phyloP scores from a whole-genome alignment of 2,329 filamentous ascomycete species.

The Pezicula rhizophila region DNA sequence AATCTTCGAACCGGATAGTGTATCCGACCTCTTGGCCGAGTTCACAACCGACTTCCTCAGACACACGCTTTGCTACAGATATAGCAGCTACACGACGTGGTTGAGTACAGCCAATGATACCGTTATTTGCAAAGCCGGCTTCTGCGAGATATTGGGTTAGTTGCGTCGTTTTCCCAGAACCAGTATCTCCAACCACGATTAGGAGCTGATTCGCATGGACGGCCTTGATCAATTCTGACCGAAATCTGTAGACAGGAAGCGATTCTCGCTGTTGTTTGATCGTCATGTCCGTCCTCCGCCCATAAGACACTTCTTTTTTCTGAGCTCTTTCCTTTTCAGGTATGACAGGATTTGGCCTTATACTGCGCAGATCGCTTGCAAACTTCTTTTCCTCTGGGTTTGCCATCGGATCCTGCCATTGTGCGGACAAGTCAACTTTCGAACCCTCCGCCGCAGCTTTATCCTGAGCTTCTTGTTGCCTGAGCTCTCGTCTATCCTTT shows the following conservation, averaged over 20 bases:
- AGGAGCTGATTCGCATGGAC: constrained; percentile 83
- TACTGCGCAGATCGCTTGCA: constrained; percentile 74
- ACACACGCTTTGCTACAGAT: constrained; percentile 94
- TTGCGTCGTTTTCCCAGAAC: constrained; percentile 95
- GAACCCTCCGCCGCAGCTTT: constrained; percentile 65
- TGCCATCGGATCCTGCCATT: constrained; percentile 98
- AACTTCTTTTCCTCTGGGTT: constrained; percentile 80
- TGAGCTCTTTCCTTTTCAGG: constrained; percentile 92
- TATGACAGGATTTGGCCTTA: constrained; percentile 58
- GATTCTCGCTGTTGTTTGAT: constrained; percentile 94
- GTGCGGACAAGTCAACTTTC: constrained; percentile 76
- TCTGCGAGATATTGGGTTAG: constrained; percentile 93
- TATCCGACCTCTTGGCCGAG: constrained; percentile 93
- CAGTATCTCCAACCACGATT: constrained; percentile 95
- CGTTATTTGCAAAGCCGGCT: constrained; percentile 78
- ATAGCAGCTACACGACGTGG: constrained; percentile 95
- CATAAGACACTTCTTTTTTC: constrained; percentile 72
- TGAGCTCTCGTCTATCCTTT: constrained; percentile 82
- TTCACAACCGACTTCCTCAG: constrained; percentile 88
- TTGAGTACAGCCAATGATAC: constrained; percentile 93
- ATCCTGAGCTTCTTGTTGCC: constrained; percentile 82
- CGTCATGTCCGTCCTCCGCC: constrained; percentile 81
- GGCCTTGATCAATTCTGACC: constrained; percentile 80
- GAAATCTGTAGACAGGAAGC: constrained; percentile 83
- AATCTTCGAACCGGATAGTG: constrained; percentile 95